A percentile compares a stretch with the other conserved stretches of the same genome.
phyloP scores from a whole-genome alignment of 2,329 filamentous ascomycete species.

The Penicillium sp. region DNA sequence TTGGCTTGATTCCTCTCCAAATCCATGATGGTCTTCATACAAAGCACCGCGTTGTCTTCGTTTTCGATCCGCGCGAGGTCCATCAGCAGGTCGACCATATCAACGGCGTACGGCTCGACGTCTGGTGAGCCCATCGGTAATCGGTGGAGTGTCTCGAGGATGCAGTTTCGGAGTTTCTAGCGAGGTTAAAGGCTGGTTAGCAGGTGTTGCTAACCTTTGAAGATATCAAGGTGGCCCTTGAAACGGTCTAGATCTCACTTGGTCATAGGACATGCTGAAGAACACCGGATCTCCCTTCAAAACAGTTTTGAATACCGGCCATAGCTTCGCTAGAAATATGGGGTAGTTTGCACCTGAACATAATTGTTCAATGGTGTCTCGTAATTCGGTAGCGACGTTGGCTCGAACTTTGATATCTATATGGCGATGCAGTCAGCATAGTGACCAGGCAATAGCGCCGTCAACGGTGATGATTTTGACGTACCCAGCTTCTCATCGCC shows the following conservation, averaged over 20 bases:
- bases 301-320: constrained; percentile 86
- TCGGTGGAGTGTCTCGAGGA: constrained; percentile 92
- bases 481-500: constrained; percentile 52
- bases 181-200: constrained; percentile 9
- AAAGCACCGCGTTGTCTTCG: constrained; percentile 97
- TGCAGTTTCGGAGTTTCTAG: constrained; percentile 85
- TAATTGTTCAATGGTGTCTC: constrained; percentile 82
- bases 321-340: constrained; percentile 79
- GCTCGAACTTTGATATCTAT: constrained; percentile 79
- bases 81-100: constrained; percentile 90
- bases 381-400: constrained; percentile 79
- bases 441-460: not conserved
- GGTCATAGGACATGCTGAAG: constrained; percentile 84
- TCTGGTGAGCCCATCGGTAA: constrained; percentile 75
- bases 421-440: constrained; percentile 4
- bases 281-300: constrained; percentile 86
- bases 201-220: not conserved
- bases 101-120: constrained; percentile 83
- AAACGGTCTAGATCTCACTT: constrained; percentile 57
- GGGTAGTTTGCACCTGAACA: constrained; percentile 80
- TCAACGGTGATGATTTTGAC: constrained; percentile 13
- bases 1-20: constrained; percentile 91
- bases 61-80: constrained; percentile 87
- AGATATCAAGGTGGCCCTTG: not conserved
- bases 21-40: constrained; percentile 97